Evolutionary conservation across 1,284 basidiomycete species (phyloP).

Genomic region (Boletus coffeatus): DNA sequence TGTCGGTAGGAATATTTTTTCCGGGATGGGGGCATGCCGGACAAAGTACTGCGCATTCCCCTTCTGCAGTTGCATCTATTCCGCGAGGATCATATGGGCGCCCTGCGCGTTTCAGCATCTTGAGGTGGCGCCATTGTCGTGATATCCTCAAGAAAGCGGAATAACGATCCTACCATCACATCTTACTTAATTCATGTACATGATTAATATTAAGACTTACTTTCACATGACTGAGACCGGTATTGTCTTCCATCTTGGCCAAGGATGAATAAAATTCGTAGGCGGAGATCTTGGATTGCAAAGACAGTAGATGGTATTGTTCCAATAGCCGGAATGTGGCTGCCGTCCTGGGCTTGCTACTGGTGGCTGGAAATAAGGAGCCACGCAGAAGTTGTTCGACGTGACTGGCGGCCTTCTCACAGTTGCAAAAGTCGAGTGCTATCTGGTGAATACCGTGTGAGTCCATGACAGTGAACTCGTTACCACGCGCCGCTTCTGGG

Average conservation of each 20-base stretch:
- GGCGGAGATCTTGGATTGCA: neutral
- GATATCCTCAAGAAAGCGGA: neutral
- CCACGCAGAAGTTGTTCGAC: neutral
- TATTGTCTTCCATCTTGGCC: neutral
- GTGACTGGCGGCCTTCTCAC: neutral
- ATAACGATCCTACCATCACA: neutral
- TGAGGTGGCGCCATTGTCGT: neutral
- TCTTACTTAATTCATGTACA: neutral
- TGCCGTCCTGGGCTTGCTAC: neutral
- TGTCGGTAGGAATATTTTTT: neutral
- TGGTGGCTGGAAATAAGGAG: neutral
- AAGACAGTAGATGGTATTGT: neutral
- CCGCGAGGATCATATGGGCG: neutral
- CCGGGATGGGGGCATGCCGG: neutral
- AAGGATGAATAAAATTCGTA: neutral
- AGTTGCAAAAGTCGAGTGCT: neutral
- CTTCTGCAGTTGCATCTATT: neutral
- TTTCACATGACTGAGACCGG: neutral
- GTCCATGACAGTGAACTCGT: neutral
- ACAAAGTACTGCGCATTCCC: neutral
- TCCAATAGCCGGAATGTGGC: neutral
- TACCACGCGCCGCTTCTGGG: neutral
- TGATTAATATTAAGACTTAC: neutral
- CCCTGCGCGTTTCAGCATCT: neutral
- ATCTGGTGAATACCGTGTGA: neutral